Evolutionary conservation across 2,329 filamentous ascomycete genomes (phyloP), one percentile per base, ranked within the genome.

Genomic region (Sporothrix pseudoabietina): DNA sequence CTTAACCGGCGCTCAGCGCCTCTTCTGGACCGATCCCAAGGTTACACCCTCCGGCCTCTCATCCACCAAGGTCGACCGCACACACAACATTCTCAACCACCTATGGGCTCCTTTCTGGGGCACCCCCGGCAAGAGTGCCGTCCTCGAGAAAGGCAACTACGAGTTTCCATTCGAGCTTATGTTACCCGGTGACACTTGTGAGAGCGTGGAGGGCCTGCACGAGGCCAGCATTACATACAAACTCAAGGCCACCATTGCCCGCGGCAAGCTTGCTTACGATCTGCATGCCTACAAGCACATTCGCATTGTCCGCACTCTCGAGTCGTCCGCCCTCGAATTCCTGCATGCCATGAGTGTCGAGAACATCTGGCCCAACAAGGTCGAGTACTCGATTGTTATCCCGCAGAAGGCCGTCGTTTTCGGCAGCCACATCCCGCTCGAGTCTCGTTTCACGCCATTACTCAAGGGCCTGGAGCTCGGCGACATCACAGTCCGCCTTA

Each of bases 361-460:
- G 82, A 98, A 98, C 79, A 92, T 97, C 76, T 99, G 96, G 96
- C 92, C 94, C 6, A 96, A 97, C 84, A 99, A 99, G 85, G 89
- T 98, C 78, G 93, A 97, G 80, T 99, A 99, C 83, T 95, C 94
- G 41, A 94, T 99, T 76, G 90, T 93, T 73, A 93, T 97, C 12
- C 95, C 96, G 0, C 94, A 94, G 79, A 98, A 98, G 83, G 96
- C 96, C 1, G 91, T 97, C 71, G 92, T 97, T 22, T 97, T 98
- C 78, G 96, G 96, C 69, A 97, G 93, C n/a, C 87, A 87, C 30
- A 90, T 98, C 68, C 89, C 90, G 0, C 87, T 97, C 74, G 91
- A 97, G 77, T 95, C 98, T 84, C 90, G 92, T 75, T 90, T 98
- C 75, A 93, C 94, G 1, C 94, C 95, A 0, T 85, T 98, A 1